Conservation (phyloP, 2,329 filamentous ascomycete genomes). For the Colletotrichum scovillei region DNA sequence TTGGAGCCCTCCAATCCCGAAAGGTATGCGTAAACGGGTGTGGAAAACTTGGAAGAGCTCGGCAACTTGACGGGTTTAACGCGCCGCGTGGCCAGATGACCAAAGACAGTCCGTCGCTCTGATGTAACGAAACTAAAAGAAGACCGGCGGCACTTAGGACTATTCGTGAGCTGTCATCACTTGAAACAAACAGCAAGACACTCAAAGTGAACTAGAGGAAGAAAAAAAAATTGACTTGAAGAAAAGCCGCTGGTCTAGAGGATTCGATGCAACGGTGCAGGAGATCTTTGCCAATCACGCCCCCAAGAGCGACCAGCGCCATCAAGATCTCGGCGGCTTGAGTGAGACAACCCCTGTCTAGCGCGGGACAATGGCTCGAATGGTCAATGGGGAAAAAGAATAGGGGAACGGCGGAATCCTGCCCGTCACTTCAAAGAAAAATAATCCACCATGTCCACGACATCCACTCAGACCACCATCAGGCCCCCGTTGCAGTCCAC, state of each 20-base stretch:
- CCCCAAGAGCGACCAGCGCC: slow-evolving; percentile 20
- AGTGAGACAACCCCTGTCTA: slow-evolving; percentile 23
- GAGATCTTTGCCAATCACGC: slow-evolving; percentile 27
- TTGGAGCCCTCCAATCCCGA: background rate
- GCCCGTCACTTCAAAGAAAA: background rate
- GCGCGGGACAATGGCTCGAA: slow-evolving; percentile 3
- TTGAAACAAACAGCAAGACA: no score
- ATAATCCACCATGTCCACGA: background rate
- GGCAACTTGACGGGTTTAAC: background rate
- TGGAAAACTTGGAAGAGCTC: background rate
- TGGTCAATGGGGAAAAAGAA: background rate
- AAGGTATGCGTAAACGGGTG: background rate
- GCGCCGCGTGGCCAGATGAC: background rate
- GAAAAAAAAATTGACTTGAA: background rate
- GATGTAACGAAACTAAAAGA: background rate
- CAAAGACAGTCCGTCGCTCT: background rate
- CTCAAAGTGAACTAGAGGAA: background rate
- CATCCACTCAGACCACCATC: background rate
- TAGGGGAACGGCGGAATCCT: slow-evolving; percentile 14
- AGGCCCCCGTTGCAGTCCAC: background rate
- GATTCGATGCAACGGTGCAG: slow-evolving; percentile 17
- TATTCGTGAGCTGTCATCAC: background rate
- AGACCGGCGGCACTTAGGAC: background rate
- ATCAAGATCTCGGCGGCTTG: slow-evolving; percentile 33
- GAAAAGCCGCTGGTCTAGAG: slow-evolving; percentile 9